Evolutionary conservation across 2,329 filamentous ascomycete species (phyloP), one percentile per base, ranked within the genome.

Genomic region (Sphaerostilbella broomeana): DNA sequence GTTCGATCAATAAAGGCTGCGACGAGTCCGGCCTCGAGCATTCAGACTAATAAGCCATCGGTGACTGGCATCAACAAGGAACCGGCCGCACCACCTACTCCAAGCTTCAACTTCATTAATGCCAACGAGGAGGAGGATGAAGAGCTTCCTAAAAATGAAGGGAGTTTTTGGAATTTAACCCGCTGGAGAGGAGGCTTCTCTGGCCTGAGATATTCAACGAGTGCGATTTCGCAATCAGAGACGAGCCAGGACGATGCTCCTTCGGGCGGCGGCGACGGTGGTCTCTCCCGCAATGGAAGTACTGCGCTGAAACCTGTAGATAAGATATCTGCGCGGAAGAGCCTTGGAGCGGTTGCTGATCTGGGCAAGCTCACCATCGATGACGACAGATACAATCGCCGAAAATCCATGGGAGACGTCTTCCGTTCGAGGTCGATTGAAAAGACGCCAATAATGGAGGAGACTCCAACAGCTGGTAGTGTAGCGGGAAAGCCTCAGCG

Each of bases 101-200:
- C 75, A 2, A 74, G 73, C 43, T 78, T 79, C 51, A 73, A 65
- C 5, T 63, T 77, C 18, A 59, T 61, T 6, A 60, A 54, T 24
- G 52, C 53, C 5, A 51, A 54, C 6, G 58, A 59, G 12, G 46
- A 55, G 1, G 57, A 66, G 8, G 59, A 61, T 12, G 65, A 69
- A 4, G n/a, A n/a, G n/a, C n/a, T n/a, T n/a, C n/a, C n/a, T n/a
- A n/a, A n/a, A n/a, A 67, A 65, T 4, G 61, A 65, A 6, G 55
- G 60, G 47, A 17, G 68, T 8, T 79, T 80, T 52, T 80, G 75
- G 76, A 78, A 74, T 44, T 52, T 76, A 15, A 68, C 66, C 24
- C 64, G 70, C 16, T 79, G 74, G 75, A 67, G 64, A 35, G 62
- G 63, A 5, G 49, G 51, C 3, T 59, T 69, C 4, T 56, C 66